Percentiles rank a stretch among this genome's conserved stretches.
These are phyloP conservation scores for Smallanthus sonchifolius DNA, from an alignment of 129 eudicot species.

Conservation along the genomic window DNA sequence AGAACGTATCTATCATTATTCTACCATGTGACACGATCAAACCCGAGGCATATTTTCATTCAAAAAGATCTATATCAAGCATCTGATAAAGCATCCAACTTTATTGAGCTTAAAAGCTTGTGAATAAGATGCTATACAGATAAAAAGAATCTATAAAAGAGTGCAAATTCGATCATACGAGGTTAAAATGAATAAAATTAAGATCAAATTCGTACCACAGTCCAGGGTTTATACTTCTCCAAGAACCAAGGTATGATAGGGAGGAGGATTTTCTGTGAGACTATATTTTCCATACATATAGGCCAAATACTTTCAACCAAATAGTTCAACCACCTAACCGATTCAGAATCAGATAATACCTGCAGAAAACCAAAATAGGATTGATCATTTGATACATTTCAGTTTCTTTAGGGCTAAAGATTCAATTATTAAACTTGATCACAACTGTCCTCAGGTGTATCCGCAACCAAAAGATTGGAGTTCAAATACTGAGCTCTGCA, in stretches of 20 bases:
- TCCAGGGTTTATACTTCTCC: slow-evolving; percentile 97
- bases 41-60: not conserved
- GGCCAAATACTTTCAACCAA: slow-evolving; percentile 88
- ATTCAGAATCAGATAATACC: slow-evolving; percentile 90
- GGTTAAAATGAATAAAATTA: not conserved
- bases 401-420: slow-evolving; percentile 3
- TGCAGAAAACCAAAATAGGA: slow-evolving; percentile 16
- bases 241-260: slow-evolving; percentile 94
- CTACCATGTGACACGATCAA: not conserved
- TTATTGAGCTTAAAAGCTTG: slow-evolving; percentile 4
- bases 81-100: not conserved
- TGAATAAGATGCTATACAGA: slow-evolving; percentile 1
- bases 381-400: not conserved
- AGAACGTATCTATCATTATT: not conserved
- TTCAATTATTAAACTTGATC: slow-evolving; percentile 15
- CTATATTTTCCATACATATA: slow-evolving; percentile 75
- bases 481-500: too few relatives aligned
- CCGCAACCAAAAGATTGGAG: too few relatives aligned
- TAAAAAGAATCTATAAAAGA: slow-evolving; percentile 3
- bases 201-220: slow-evolving; percentile 53
- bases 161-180: not conserved
- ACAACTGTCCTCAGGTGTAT: not conserved
- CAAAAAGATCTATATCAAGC: slow-evolving; percentile 1
- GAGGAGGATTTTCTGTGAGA: slow-evolving; percentile 82
- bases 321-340: slow-evolving; percentile 88